These are phyloP conservation scores for Pseudogymnoascus sp. DNA, from an alignment of 2,329 filamentous ascomycete species.

Conservation along the genomic window DNA sequence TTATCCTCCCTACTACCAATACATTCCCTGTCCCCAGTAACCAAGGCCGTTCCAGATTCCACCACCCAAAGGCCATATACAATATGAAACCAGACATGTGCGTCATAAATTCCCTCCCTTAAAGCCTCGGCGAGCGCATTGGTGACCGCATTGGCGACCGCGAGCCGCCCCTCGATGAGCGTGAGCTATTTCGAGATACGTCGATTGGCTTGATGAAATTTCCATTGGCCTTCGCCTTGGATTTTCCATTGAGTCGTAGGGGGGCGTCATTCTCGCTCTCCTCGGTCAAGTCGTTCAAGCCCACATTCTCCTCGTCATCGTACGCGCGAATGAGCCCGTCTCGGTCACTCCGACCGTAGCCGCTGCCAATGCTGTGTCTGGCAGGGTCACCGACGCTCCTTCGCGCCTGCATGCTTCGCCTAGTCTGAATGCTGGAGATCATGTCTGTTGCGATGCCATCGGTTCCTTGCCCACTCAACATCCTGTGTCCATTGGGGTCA, in stretches of 20 bases:
- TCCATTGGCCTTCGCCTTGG: not conserved
- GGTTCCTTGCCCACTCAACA: constrained; percentile 52
- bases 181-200: not conserved
- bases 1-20: not conserved
- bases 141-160: not conserved
- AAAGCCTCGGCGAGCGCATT: constrained; percentile 1
- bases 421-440: constrained; percentile 79
- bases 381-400: constrained; percentile 54
- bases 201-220: constrained; percentile 1
- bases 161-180: not conserved
- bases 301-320: constrained; percentile 70
- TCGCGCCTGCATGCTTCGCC: constrained; percentile 85
- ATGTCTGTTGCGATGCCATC: constrained; percentile 87
- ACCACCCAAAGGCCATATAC: constrained; percentile 1
- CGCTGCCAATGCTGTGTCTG: constrained; percentile 54
- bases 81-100: not conserved
- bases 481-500: constrained; percentile 71
- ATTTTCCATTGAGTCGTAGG: not conserved
- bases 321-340: constrained; percentile 83
- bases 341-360: constrained; percentile 55
- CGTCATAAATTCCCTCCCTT: not conserved
- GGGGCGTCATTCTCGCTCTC: constrained; percentile 58
- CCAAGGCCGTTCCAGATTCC: constrained; percentile 4
- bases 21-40: not conserved
- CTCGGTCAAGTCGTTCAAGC: constrained; percentile 69